Evolutionary conservation across 805 yeast species (phyloP).

Genomic region (Saturnispora serradocipensis): DNA sequence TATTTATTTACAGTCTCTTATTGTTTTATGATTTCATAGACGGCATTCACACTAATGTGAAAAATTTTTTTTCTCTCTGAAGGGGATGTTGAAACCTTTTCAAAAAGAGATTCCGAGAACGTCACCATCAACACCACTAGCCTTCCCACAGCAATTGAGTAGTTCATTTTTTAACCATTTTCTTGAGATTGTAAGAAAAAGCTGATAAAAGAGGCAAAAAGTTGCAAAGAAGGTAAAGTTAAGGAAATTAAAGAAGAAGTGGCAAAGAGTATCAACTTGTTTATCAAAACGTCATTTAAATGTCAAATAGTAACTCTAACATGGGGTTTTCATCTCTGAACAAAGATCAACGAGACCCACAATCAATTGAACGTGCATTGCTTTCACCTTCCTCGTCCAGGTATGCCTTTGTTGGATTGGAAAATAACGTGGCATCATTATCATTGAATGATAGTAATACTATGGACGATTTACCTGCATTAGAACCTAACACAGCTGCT

Average conservation of each 20-base stretch:
- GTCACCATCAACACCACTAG: neutral
- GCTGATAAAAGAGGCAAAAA: neutral
- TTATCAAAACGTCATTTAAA: neutral
- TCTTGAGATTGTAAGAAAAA: neutral
- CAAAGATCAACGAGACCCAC: neutral
- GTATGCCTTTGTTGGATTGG: slow-evolving; percentile 22
- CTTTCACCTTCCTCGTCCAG: slow-evolving; percentile 34
- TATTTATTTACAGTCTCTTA: neutral
- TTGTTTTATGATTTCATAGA: neutral
- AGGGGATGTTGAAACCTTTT: neutral
- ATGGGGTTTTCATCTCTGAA: neutral
- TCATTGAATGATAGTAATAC: slow-evolving; percentile 11
- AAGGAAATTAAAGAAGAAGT: neutral
- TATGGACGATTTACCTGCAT: slow-evolving; percentile 25
- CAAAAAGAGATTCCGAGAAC: neutral
- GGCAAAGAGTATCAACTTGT: neutral
- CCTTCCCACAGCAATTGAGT: neutral
- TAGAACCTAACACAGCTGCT: slow-evolving; percentile 24
- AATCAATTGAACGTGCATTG: slow-evolving; percentile 27
- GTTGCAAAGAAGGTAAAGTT: neutral
- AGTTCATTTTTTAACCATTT: neutral
- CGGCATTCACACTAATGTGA: neutral
- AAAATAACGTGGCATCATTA: slow-evolving; percentile 10
- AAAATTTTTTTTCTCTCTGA: neutral
- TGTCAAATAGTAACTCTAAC: neutral